Base-by-base conservation (phyloP, 1,284 basidiomycete genomes). In the Omphalotus olearius region DNA sequence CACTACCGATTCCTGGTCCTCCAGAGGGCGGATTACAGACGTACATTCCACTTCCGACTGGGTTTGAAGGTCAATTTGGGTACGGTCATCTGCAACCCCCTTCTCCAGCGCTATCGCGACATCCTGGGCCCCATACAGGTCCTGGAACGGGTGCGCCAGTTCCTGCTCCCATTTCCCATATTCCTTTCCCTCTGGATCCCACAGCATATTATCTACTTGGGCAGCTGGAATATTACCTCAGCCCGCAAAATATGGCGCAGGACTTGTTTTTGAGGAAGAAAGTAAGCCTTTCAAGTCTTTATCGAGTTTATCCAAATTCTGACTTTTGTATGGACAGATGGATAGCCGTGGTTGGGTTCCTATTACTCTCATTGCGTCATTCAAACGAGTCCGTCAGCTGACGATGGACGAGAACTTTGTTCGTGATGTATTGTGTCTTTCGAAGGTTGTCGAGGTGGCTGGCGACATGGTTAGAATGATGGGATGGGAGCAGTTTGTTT, bases 221-320 rank as follows among this genome's bases (percentile, higher is more conserved):
- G 4, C 91, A 94, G 68, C 70, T 94, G 53, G 93, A 95, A 68
- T 95, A 92, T 66, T 95, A 94, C 69, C 76, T 95, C 56, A 91
- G 89, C 62, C 76, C 85, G 54, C 84, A 95, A 62, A 95, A 95
- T 64, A 76, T 96, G 69, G 86, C 80, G 16, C 81, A 83, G 65
- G 93, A 96, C 67, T 79, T 89, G 59, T 94, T 79, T 70, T 73
- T 96, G 35, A 78, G 90, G 51, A 78, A 85, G 67, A 76, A 80
- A 71, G 91, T 90, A 59, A 60, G 79, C 71, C 2, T n/a, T n/a
- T n/a, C n/a, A n/a, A n/a, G n/a, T n/a, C n/a, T n/a, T n/a, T n/a
- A n/a, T n/a, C n/a, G n/a, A n/a, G n/a, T n/a, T n/a, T n/a, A n/a
- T n/a, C n/a, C n/a, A n/a, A n/a, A n/a, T n/a, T n/a, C n/a, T n/a